A percentile compares a stretch with the other conserved stretches of the same genome.
Evolutionary conservation across 257 asterid species (phyloP).

Genomic region (Scutellaria minor): DNA sequence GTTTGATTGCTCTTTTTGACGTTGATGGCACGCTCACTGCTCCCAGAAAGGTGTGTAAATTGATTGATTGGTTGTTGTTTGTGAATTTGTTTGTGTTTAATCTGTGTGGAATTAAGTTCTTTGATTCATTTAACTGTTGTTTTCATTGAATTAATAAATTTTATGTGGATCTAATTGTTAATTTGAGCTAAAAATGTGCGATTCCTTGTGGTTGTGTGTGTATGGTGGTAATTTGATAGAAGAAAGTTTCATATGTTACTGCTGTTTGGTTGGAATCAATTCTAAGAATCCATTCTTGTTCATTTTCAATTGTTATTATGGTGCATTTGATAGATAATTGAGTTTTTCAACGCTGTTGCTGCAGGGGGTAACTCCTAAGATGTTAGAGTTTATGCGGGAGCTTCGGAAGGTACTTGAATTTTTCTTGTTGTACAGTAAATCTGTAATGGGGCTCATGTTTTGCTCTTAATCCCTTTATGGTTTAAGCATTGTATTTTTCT

Average conservation of each 20-base stretch:
- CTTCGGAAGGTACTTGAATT: conserved; percentile 66
- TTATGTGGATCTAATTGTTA: conserved; percentile 22
- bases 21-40: conserved; percentile 98
- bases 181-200: conserved; percentile 6
- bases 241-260: neutral
- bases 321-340: conserved; percentile 19
- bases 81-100: neutral
- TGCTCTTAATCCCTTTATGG: neutral
- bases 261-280: neutral
- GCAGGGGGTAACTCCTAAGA: conserved; percentile 72
- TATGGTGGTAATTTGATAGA: neutral
- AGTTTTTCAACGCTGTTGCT: conserved; percentile 24
- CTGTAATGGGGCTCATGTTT: neutral
- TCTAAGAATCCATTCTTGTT: neutral
- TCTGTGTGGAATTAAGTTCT: neutral
- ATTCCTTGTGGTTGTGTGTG: neutral
- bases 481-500: conserved; percentile 13
- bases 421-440: neutral
- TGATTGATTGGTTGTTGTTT: neutral
- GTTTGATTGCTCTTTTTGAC: conserved; percentile 87
- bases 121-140: neutral
- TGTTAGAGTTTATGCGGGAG: conserved; percentile 79
- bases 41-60: conserved; percentile 70
- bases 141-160: neutral
- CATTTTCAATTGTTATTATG: neutral